Evolutionary conservation across 1,284 basidiomycete species (phyloP), one percentile per base, ranked within the genome.

Genomic region (Melampsora abietis-canadensis): DNA sequence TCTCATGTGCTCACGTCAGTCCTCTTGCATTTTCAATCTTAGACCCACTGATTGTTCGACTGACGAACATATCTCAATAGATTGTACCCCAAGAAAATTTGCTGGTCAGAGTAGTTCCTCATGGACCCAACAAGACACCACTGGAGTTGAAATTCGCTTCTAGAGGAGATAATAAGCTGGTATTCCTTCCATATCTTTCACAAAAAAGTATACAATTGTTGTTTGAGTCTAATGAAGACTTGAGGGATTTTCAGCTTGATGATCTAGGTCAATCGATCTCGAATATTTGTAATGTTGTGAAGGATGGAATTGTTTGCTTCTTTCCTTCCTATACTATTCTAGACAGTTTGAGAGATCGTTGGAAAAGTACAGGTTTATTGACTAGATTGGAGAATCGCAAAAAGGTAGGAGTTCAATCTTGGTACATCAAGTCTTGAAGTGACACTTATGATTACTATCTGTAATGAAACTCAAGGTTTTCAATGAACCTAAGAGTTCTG

Each of bases 241-340:
- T 21, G 62, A 40, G n/a, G 15, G 17, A 21, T 8, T 27, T 27
- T 70, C 17, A 94, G 90, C 85, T 95, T 17, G 85, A 85, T 27
- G 94, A 98, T 79, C 85, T 98, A 0, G 94, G 93, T 0, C 89
- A 91, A 66, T 86, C 91, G 5, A 82, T 98, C 54, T 81, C 88
- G 47, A 97, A 95, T 78, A 87, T 94, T 63, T 85, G 87, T 51
- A 89, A 87, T 48, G 82, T 94, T 30, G 86, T 95, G 1, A 92
- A 93, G 0, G 88, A 88, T 47, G 95, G 95, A 0, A 86, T 98
- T 81, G 91, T 98, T 24, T 89, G 96, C 4, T 98, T 98, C 80
- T 87, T 98, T 48, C 94, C 95, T 0, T 96, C 93, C 0, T 98
- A 98, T 81, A 86, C 85, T 27, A 94, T 93, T 77, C 84, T 98